Conservation (phyloP, 2,329 filamentous ascomycete species). For the Diplodia mutila region DNA sequence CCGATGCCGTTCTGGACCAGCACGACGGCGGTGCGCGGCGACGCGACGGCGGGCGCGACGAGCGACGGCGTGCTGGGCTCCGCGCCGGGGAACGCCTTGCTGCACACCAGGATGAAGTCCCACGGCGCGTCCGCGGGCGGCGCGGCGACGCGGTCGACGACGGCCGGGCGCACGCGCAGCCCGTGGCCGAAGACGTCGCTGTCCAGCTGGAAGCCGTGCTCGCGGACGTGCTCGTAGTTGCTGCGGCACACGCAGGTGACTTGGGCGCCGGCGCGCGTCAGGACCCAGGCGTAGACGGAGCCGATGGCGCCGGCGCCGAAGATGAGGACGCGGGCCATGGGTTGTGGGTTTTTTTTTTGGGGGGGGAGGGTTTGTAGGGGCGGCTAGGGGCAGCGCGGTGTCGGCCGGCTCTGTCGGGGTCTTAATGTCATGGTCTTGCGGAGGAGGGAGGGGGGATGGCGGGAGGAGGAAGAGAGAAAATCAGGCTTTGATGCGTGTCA, state of each 20-base stretch:
- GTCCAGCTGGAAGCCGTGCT: conserved; percentile 46
- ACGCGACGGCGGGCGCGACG: conserved; percentile 46
- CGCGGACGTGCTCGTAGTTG: conserved; percentile 48
- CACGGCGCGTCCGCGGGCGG: conserved; percentile 35
- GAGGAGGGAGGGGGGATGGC: no score
- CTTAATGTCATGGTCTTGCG: conserved; percentile 18
- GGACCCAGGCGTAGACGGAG: conserved; percentile 47
- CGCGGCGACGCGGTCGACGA: conserved; percentile 39
- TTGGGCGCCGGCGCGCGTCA: conserved; percentile 42
- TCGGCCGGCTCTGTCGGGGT: neutral
- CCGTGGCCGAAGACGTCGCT: conserved; percentile 34
- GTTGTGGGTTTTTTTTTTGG: no score
- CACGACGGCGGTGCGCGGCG: conserved; percentile 56
- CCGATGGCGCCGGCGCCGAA: conserved; percentile 51
- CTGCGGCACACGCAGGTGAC: conserved; percentile 52
- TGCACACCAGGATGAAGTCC: conserved; percentile 54
- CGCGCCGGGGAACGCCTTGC: conserved; percentile 50
- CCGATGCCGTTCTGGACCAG: conserved; percentile 66
- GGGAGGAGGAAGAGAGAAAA: neutral
- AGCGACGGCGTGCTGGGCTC: conserved; percentile 37
- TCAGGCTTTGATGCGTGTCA: conserved; percentile 18
- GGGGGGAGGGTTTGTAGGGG: neutral
- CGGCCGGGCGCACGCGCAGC: conserved; percentile 41
- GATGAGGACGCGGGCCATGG: conserved; percentile 37
- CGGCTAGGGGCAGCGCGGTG: neutral